Base-by-base conservation (phyloP, 1,284 basidiomycete species). In the Apiotrichum domesticum region DNA sequence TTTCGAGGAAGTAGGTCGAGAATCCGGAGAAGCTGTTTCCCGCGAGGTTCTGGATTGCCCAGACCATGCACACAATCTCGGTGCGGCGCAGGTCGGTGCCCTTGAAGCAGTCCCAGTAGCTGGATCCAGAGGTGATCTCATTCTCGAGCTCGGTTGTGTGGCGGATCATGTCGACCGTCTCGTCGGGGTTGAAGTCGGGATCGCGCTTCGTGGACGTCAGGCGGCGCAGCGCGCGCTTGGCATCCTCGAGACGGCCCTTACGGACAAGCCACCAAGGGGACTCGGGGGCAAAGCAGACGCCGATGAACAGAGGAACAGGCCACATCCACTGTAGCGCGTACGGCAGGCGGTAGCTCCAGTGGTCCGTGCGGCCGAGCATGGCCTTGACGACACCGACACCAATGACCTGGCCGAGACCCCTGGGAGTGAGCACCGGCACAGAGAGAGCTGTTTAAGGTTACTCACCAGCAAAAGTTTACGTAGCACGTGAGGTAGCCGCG, bases 61-160 rank as follows among this genome's bases (percentile, higher is more conserved):
- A 73, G 58, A 41, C 70, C 62, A 63, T 63, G 58, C 67, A 70
- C n/a, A 73, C 70, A 49, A 77, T 75, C 56, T 77, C 75, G 40
- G 74, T 74, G 34, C 75, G 64, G 32, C 75, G 66, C 4, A 67
- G 61, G 56, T 77, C 64, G 43, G 63, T 61, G 13, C 74, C 77
- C 52, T 69, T 68, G 76, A 81, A 79, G 68, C 79, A 80, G 63
- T 80, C 78, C 21, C 66, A 55, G 67, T 79, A 80, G n/a, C 65
- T 66, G 4, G 73, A 43, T 3, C 72, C 70, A 3, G 56, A 50
- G 13, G 71, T 71, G 50, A 72, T 61, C 41, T 71, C 63, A 7
- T 61, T 54, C 52, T 71, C 72, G 21, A 73, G 57, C 51, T 70
- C 69, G 39, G 65, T 66, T 9, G 73, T 74, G 61, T 74, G 73